Base-by-base conservation (phyloP, 2,329 filamentous ascomycete species). In the Daldinia sp. region DNA sequence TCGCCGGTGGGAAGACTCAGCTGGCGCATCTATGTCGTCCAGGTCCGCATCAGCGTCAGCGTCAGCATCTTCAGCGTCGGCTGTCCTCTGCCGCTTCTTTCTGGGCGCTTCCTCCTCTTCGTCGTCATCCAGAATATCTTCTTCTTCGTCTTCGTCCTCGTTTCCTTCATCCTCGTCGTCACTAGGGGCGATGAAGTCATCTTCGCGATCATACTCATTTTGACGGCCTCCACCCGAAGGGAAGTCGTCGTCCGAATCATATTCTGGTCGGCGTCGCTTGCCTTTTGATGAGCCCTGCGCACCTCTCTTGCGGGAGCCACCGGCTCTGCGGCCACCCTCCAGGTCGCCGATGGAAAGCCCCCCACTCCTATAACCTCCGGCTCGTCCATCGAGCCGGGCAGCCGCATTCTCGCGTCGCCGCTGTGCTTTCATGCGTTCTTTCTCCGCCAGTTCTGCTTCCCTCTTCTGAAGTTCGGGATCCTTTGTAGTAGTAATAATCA, bases 171-270 rank as follows among this genome's bases (percentile, higher is more conserved):
- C 92, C 65, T 93, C 91, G 72, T 93, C 92, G 74, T 93, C 92
- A 74, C 90, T 93, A 3, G 85, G 85, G 3, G 91, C 92, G 63
- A 95, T 87, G 77, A 95, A 95, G 64, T 91, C 92, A 75, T 95
- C 92, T 37, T 91, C 91, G 76, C 91, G 86, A 69, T 94, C 92
- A 76, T 95, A 95, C 73, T 93, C 91, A 71, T 94, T 91, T 67
- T 90, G 86, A 59, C 88, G 87, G 35, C 86, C 85, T 51, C 83
- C 83, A 35, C 88, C 87, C 41, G 87, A 85, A 15, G 88, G 88
- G 39, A 90, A 83, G 66, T 92, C 91, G 72, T 93, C 91, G 74
- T 94, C 92, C 7, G 93, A 93, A 74, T 94, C 92, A 68, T 93
- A 92, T 73, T 92, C 92, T 66, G 85, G 83, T 42, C 85, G 83